Base-by-base conservation (phyloP, 2,329 filamentous ascomycete species). In the Aspergillus tamarii region DNA sequence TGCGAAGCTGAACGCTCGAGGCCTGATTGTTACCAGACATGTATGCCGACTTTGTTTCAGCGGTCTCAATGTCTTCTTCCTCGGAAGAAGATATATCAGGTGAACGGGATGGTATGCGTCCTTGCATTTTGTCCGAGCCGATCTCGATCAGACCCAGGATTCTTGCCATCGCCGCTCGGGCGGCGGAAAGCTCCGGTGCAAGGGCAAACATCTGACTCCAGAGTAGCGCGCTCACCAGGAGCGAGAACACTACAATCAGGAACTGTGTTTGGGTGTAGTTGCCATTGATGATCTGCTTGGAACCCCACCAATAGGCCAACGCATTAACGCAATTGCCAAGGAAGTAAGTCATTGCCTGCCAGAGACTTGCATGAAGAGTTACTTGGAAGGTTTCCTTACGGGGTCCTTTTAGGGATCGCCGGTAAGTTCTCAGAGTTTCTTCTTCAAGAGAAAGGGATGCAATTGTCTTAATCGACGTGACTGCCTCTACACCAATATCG, bases 271-370 rank as follows among this genome's bases (percentile, higher is more conserved):
- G 86, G 50, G 85, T 85, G 68, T 90, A 90, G 61, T 86, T 80
- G 5, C 90, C 90, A 48, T 84, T 82, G 58, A 88, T 84, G 64
- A 93, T 91, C 66, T 88, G 87, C 69, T 87, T 89, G 0, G 90
- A 85, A 4, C 91, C 91, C 90, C 91, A 94, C 89, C 90, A 94
- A 76, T 92, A 93, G 0, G 90, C 89, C 60, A 94, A 85, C 0
- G 90, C 89, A 71, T 93, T 91, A 30, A 92, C 86, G 57, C 91
- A 83, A 70, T 89, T 90, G 23, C 88, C 85, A 2, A 81, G 64
- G 64, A 78, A 77, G 60, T 80, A 81, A 2, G 80, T 78, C 58
- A 81, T 76, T 2, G 82, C 80, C 59, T 82, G 75, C 75, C 80
- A 82, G 26, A 83, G 72, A 66, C 79, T 82, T 21, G 80, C 78